phyloP scores from a whole-genome alignment of 2,329 filamentous ascomycete species.

The Alternaria novae-zelandiae region DNA sequence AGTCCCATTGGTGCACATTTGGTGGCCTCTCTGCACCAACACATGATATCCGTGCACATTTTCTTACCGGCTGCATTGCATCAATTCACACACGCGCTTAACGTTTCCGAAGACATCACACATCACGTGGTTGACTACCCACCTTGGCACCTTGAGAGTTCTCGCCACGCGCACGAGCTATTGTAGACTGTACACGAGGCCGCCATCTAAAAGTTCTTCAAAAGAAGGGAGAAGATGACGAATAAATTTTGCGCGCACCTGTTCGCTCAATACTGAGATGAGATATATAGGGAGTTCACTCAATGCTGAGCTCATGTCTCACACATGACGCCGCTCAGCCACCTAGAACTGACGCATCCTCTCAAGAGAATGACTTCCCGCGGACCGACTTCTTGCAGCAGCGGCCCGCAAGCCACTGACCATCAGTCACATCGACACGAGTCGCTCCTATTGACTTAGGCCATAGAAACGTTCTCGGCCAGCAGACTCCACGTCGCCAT shows the following conservation, averaged over 20 bases:
- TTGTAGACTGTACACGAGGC: background rate
- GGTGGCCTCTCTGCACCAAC: background rate
- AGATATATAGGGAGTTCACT: background rate
- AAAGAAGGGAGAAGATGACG: background rate
- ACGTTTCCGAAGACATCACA: background rate
- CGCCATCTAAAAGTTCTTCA: background rate
- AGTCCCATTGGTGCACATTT: constrained; percentile 6
- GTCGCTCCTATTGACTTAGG: background rate
- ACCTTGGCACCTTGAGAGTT: background rate
- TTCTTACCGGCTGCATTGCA: constrained; percentile 5
- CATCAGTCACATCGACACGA: background rate
- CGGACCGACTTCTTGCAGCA: background rate
- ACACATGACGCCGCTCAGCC: constrained; percentile 1
- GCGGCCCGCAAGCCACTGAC: background rate
- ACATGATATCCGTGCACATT: background rate
- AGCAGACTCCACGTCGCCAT: background rate
- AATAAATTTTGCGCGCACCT: background rate
- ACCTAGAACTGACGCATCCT: background rate
- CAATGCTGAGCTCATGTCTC: background rate
- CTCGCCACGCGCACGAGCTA: background rate
- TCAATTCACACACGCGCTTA: background rate
- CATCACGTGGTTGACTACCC: background rate
- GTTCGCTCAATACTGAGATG: background rate
- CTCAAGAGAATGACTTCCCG: background rate
- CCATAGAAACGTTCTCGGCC: background rate